Percentiles rank a stretch among this genome's conserved stretches.
Conservation (phyloP, 1,284 basidiomycete species). For the Marasmius fiardii region DNA sequence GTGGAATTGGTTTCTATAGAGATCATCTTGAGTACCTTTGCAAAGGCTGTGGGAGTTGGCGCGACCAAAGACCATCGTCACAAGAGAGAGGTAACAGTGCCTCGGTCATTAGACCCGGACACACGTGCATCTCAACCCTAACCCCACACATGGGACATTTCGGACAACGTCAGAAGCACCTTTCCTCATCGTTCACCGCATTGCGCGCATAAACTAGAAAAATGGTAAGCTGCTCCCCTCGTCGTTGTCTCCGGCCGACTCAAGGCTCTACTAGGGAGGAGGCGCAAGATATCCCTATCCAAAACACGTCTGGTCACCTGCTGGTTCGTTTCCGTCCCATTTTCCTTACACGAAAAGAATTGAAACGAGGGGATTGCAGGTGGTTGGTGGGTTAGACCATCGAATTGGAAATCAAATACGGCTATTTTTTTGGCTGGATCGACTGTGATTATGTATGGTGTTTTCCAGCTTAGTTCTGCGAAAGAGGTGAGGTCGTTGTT, state of each 20-base stretch:
- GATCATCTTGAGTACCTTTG: no score
- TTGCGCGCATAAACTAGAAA: neutral
- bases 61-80: no score
- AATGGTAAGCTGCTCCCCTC: neutral
- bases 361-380: no score
- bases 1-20: no score
- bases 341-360: no score
- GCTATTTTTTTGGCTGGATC: constrained; percentile 59
- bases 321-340: constrained; percentile 44
- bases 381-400: constrained; percentile 73
- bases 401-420: constrained; percentile 70
- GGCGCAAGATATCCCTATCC: constrained; percentile 68
- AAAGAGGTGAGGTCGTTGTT: constrained; percentile 47
- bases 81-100: no score
- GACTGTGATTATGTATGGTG: constrained; percentile 50
- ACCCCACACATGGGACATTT: neutral
- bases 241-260: neutral
- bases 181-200: neutral
- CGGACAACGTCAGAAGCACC: neutral
- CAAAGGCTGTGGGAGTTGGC: no score
- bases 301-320: constrained; percentile 69
- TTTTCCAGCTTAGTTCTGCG: constrained; percentile 60
- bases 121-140: neutral
- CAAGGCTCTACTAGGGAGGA: constrained; percentile 45
- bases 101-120: no score